These are phyloP conservation scores for Didymella lethalis DNA, from an alignment of 2,329 filamentous ascomycete species.

Conservation along the genomic window DNA sequence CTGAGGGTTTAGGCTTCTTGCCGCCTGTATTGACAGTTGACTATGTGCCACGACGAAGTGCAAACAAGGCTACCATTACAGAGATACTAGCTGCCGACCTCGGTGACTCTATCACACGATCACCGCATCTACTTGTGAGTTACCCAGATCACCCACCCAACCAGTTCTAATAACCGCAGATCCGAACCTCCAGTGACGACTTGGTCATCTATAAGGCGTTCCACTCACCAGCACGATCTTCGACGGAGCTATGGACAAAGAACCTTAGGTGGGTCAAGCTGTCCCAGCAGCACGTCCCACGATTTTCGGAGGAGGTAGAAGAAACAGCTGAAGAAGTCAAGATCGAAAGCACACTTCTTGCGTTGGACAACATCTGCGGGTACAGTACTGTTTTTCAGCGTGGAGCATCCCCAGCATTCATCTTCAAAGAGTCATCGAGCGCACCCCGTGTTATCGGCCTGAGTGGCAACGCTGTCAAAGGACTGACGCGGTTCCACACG, in stretches of 20 bases:
- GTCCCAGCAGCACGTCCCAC: constrained; percentile 72
- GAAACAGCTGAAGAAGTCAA: constrained; percentile 58
- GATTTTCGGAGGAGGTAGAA: constrained; percentile 59
- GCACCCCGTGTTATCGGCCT: constrained; percentile 77
- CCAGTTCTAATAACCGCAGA: constrained; percentile 54
- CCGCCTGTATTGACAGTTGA: constrained; percentile 78
- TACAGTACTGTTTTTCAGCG: constrained; percentile 85
- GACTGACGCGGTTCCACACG: constrained; percentile 79
- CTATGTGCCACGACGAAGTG: constrained; percentile 72
- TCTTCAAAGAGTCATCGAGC: constrained; percentile 82
- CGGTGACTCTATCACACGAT: constrained; percentile 73
- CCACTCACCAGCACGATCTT: constrained; percentile 54
- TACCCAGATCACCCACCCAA: background rate
- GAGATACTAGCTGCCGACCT: constrained; percentile 87
- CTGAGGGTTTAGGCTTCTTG: constrained; percentile 79
- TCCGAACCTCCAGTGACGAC: constrained; percentile 82
- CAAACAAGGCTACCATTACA: constrained; percentile 74
- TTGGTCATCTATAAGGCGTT: constrained; percentile 88
- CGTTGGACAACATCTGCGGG: constrained; percentile 72
- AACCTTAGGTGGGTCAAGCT: constrained; percentile 80
- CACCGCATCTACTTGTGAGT: constrained; percentile 82
- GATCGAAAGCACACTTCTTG: constrained; percentile 60
- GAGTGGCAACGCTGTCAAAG: constrained; percentile 71
- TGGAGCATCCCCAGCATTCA: constrained; percentile 78
- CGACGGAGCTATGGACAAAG: constrained; percentile 58